Conservation (phyloP, 163 green algal genomes). For the Prototheca wickerhamii region DNA sequence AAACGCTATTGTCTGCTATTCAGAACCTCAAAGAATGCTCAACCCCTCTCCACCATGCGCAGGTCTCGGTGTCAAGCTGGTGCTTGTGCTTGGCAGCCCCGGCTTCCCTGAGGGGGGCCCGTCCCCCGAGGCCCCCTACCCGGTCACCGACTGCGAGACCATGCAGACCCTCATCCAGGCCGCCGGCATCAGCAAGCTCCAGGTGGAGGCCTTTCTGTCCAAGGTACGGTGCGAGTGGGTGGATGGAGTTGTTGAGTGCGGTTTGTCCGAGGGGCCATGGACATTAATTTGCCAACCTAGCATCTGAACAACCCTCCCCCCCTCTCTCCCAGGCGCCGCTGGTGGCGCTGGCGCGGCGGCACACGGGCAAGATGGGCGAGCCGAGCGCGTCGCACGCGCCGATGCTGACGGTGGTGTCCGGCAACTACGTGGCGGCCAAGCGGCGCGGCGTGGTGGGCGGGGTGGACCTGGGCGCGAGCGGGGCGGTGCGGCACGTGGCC, state of each 20-base stretch:
- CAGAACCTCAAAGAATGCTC: too few species aligned
- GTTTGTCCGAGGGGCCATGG: too few species aligned
- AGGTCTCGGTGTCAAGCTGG: conserved; percentile 72
- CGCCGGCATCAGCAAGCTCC: conserved; percentile 63
- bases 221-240: conserved; percentile 41
- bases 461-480: conserved; percentile 82
- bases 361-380: conserved; percentile 32
- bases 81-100: conserved; percentile 71
- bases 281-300: background rate
- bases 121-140: conserved; percentile 53
- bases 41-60: background rate
- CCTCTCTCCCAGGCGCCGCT: conserved; percentile 33
- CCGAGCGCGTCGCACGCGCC: conserved; percentile 46
- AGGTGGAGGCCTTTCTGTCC: conserved; percentile 79
- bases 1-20: too few species aligned
- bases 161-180: conserved; percentile 65
- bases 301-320: background rate
- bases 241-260: too few species aligned
- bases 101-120: background rate
- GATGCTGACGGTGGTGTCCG: conserved; percentile 66
- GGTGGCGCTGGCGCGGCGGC: conserved; percentile 77
- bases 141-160: conserved; percentile 57
- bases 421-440: conserved; percentile 91
- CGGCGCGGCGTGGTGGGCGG: conserved; percentile 79
- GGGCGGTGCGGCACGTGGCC: conserved; percentile 77